Conservation (phyloP, 2,329 filamentous ascomycete genomes). For the Talaromyces verruculosus region DNA sequence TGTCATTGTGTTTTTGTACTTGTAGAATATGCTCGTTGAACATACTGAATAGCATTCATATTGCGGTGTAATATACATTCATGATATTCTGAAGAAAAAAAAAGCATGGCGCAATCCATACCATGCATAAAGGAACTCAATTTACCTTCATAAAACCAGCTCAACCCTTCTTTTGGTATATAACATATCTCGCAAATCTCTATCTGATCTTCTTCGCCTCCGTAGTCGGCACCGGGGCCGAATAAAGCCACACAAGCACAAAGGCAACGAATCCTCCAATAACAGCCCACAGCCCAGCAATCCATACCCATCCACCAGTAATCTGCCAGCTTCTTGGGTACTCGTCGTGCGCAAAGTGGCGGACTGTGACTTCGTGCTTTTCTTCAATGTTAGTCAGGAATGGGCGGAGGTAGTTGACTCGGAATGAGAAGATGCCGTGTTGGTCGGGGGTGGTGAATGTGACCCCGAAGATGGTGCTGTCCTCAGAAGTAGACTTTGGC, state of each 20-base stretch:
- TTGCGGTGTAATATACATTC: slow-evolving; percentile 16
- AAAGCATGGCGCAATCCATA: neutral
- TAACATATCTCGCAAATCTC: neutral
- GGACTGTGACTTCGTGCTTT: slow-evolving; percentile 90
- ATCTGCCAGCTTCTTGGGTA: slow-evolving; percentile 90
- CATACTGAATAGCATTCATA: slow-evolving; percentile 2
- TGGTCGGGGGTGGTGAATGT: slow-evolving; percentile 88
- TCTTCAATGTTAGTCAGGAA: slow-evolving; percentile 88
- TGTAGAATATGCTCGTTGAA: neutral
- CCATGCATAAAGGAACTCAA: slow-evolving; percentile 10
- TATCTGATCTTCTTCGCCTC: slow-evolving; percentile 41
- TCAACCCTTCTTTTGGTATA: slow-evolving; percentile 5
- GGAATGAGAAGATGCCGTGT: slow-evolving; percentile 99
- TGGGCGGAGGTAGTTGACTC: slow-evolving; percentile 93
- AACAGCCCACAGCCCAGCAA: slow-evolving; percentile 81
- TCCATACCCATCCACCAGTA: slow-evolving; percentile 90
- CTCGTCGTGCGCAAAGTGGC: slow-evolving; percentile 96
- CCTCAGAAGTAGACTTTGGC: slow-evolving; percentile 57
- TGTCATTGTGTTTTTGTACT: neutral
- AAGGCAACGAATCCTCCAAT: slow-evolving; percentile 82
- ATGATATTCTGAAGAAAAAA: neutral
- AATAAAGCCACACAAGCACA: slow-evolving; percentile 83
- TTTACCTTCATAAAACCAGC: slow-evolving; percentile 15
- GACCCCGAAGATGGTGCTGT: slow-evolving; percentile 70
- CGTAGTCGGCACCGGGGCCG: slow-evolving; percentile 51